Base-by-base conservation (phyloP, 1,139 yeast species). In the Candida tropicalis region DNA sequence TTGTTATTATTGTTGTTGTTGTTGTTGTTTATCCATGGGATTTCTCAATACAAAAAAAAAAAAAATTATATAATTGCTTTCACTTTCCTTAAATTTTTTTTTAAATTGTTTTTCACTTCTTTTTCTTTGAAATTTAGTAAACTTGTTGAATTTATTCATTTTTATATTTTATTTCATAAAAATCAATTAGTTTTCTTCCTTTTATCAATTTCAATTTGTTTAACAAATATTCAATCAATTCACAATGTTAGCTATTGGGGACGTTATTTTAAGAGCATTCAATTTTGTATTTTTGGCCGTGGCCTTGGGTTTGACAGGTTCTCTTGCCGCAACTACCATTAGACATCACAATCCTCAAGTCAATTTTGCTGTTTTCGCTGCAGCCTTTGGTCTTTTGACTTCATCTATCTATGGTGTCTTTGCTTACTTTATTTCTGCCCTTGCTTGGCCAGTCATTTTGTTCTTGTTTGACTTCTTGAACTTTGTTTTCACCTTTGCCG, bases 401-500 rank as follows among this genome's bases (percentile, higher is more conserved):
- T 88, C 95, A 40, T 76, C 89, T 31, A 61, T 91, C 56, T 90
- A 87, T 63, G 96, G 96, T 49, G 58, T 87, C 22, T 67, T 79
- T 44, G 96, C 97, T 41, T 84, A 81, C 73, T 82, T 91, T 57
- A 62, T 88, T 56, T 82, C 83, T 48, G 81, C 84, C 53, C 75
- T 91, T 52, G 96, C 96, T 40, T 87, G 95, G 85, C 98, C 98
- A 55, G 68, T 87, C 46, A 66, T 90, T 53, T 70, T 88, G 63
- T 81, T 84, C 46, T 58, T 73, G 45, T 71, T 88, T 61, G 99
- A 93, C 77, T 84, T 89, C 70, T 75, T 93, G 68, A 89, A 90
- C 79, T 72, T 84, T 61, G 87, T 91, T 54, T 91, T 93, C 81
- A 84, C 96, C 48, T 88, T 93, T 69, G 83, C 98, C 45, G 98